A percentile compares a stretch with the other conserved stretches of the same genome.
Conservation (phyloP, 2,329 filamentous ascomycete species). For the Colletotrichum gloeosporioides region DNA sequence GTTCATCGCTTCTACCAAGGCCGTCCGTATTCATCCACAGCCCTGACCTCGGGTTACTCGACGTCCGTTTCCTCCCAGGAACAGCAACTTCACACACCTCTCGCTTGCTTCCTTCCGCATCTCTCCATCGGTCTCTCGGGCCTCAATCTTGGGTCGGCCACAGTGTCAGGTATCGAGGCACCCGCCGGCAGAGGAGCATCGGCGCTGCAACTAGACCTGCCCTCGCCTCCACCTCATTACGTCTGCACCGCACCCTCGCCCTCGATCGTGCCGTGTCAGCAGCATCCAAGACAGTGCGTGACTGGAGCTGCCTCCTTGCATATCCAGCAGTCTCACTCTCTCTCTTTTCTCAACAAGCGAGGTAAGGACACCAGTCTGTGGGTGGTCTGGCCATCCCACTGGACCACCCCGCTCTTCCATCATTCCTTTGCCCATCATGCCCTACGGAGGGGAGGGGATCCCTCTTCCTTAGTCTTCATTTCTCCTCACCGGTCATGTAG, state of each 20-base stretch:
- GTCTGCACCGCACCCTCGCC: background rate
- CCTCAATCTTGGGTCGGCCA: background rate
- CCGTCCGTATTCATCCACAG: background rate
- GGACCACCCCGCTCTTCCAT: background rate
- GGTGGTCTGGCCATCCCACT: background rate
- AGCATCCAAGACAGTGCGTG: background rate
- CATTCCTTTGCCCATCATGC: background rate
- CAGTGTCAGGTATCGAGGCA: background rate
- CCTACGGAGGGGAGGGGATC: background rate
- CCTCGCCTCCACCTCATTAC: background rate
- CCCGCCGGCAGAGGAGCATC: background rate
- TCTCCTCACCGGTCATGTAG: background rate
- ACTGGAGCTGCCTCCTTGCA: background rate
- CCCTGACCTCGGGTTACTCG: background rate
- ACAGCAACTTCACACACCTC: background rate
- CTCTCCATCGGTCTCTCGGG: background rate
- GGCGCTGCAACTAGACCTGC: background rate
- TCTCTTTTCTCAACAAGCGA: slow-evolving; percentile 8
- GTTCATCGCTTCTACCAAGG: background rate
- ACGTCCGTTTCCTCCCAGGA: background rate
- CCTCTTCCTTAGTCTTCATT: background rate
- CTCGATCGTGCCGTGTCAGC: background rate
- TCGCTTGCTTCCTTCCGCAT: background rate
- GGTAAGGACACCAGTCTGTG: background rate
- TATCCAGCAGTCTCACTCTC: background rate